Percentiles rank a stretch among this genome's conserved stretches.
Conservation (phyloP, 495 filamentous ascomycete species). For the Penicillium waksmanii region DNA sequence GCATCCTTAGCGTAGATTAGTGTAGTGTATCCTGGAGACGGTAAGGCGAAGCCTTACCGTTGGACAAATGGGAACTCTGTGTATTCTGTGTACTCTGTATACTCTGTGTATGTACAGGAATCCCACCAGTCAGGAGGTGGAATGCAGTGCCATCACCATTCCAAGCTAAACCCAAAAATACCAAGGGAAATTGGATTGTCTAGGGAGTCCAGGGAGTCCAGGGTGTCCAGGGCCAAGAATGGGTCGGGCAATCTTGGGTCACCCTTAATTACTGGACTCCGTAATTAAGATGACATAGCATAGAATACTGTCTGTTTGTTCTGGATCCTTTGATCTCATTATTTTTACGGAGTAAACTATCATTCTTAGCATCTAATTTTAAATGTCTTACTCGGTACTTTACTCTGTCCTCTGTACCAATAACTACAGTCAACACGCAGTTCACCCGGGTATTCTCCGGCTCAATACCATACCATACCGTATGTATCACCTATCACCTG, state of each 20-base stretch:
- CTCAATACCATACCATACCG: not conserved
- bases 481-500: not conserved
- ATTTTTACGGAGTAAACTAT: too few relatives aligned
- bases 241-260: conserved; percentile 6
- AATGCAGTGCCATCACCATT: not conserved
- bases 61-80: not conserved
- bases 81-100: not conserved
- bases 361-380: too few relatives aligned
- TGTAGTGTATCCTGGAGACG: not conserved
- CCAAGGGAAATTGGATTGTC: not conserved
- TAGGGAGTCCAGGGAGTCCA: not conserved
- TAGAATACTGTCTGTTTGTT: not conserved
- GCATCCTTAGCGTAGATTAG: not conserved
- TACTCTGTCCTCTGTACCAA: not conserved
- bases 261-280: not conserved
- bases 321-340: too few relatives aligned
- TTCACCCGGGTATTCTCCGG: conserved; percentile 11
- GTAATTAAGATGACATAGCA: conserved; percentile 4
- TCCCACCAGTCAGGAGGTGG: not conserved
- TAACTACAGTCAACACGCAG: not conserved
- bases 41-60: not conserved
- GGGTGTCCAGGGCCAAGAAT: not conserved
- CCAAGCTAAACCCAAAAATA: conserved; percentile 6
- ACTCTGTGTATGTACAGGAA: not conserved
- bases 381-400: too few relatives aligned